These are phyloP conservation scores for Paecilomyces fulvus DNA, from an alignment of 2,329 filamentous ascomycete genomes.

Conservation along the genomic window DNA sequence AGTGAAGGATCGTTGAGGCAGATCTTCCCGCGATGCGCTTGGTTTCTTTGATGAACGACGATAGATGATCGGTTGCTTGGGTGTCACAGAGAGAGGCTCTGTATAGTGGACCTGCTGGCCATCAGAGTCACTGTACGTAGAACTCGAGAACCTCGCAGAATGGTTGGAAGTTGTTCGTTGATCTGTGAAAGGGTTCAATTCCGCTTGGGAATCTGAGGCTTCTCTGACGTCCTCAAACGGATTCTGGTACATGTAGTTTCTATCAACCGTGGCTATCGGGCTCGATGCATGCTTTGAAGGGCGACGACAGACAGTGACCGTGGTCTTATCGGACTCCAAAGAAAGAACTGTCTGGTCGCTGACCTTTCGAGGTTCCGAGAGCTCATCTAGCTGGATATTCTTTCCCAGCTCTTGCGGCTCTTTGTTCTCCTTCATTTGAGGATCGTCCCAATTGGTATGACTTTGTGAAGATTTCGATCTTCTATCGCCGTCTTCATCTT, in stretches of 20 bases:
- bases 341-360: slow-evolving; percentile 25
- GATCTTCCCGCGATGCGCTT: slow-evolving; percentile 12
- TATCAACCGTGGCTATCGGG: slow-evolving; percentile 14
- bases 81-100: slow-evolving; percentile 2
- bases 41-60: slow-evolving; percentile 8
- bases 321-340: slow-evolving; percentile 23
- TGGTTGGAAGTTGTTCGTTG: neutral
- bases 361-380: slow-evolving; percentile 17
- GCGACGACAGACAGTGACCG: slow-evolving; percentile 22
- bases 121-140: slow-evolving; percentile 7
- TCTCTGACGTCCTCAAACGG: slow-evolving; percentile 10
- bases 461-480: neutral
- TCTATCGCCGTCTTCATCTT: neutral
- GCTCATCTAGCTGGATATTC: slow-evolving; percentile 3
- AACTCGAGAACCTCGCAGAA: slow-evolving; percentile 8
- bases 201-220: slow-evolving; percentile 4
- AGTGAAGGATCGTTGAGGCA: slow-evolving; percentile 13
- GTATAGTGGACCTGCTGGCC: neutral
- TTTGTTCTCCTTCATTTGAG: neutral
- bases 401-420: neutral
- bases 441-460: neutral
- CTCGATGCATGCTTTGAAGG: slow-evolving; percentile 20
- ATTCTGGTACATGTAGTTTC: slow-evolving; percentile 6
- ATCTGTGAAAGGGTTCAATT: slow-evolving; percentile 8
- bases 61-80: slow-evolving; percentile 6